Percentiles rank a stretch among this genome's conserved stretches.
Evolutionary conservation across 768 basidiomycete genomes (phyloP).

Genomic region (Lactifluus volemus): DNA sequence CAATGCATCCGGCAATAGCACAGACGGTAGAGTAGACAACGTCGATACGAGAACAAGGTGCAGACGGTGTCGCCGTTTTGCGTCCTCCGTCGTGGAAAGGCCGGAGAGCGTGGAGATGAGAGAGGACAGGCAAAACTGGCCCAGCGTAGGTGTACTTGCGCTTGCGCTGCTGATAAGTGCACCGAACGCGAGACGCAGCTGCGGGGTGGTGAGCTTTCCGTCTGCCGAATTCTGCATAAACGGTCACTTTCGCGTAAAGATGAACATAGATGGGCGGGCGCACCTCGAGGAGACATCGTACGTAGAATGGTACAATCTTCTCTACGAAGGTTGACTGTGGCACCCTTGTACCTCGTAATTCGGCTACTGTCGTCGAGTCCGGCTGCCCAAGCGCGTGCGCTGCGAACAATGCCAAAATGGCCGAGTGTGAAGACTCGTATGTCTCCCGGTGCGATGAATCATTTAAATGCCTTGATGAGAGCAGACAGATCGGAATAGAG

Average conservation of each 20-base stretch:
- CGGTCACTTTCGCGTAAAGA: background rate
- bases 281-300: constrained; percentile 62
- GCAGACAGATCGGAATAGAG: constrained; percentile 2
- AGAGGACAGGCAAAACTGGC: constrained; percentile 52
- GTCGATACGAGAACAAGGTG: constrained; percentile 56
- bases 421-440: constrained; percentile 85
- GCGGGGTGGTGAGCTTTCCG: constrained; percentile 49
- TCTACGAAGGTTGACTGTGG: constrained; percentile 33
- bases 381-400: constrained; percentile 37
- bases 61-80: constrained; percentile 41
- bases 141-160: constrained; percentile 34
- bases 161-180: constrained; percentile 57
- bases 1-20: constrained; percentile 47
- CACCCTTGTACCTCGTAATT: background rate
- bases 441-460: constrained; percentile 55
- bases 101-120: constrained; percentile 20
- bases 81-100: constrained; percentile 6
- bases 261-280: constrained; percentile 13
- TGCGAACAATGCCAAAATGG: constrained; percentile 66
- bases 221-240: constrained; percentile 50
- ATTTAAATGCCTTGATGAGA: constrained; percentile 43
- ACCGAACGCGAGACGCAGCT: constrained; percentile 69
- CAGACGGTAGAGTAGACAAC: constrained; percentile 51
- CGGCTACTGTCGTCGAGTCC: background rate
- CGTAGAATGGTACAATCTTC: constrained; percentile 67